Evolutionary conservation across 208 protist species (phyloP).

Genomic region (Hexamita inflata): DNA sequence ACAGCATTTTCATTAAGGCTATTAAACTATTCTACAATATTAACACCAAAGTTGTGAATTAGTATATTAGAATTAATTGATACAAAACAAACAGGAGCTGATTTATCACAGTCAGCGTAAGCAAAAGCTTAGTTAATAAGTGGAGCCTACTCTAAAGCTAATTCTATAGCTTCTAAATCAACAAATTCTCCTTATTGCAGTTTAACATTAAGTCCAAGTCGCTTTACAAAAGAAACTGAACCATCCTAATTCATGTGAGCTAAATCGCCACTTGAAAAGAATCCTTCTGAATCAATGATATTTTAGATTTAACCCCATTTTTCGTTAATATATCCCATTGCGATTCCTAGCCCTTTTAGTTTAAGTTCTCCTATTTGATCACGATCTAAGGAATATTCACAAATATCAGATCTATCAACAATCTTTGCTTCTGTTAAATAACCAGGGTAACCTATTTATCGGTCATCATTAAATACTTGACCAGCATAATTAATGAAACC

Average conservation of each 20-base stretch:
- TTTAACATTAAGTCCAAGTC: neutral
- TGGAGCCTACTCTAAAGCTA: neutral
- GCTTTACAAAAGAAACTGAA: neutral
- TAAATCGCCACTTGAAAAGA: neutral
- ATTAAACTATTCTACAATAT: no score
- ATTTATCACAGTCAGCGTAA: neutral
- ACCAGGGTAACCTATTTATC: no score
- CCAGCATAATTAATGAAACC: neutral
- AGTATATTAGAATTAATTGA: no score
- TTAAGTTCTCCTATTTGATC: neutral
- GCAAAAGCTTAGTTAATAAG: neutral
- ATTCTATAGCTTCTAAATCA: neutral
- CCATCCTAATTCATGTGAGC: neutral
- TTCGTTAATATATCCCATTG: neutral
- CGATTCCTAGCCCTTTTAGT: constrained; percentile 1
- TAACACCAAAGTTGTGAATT: no score
- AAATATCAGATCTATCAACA: neutral
- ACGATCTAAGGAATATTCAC: neutral
- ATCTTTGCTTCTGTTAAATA: constrained; percentile 27
- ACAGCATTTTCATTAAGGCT: no score
- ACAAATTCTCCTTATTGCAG: constrained; percentile 3
- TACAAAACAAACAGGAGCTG: neutral
- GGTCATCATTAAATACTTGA: no score
- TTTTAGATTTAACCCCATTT: no score
- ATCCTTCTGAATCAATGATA: neutral